Evolutionary conservation across 306 rosid species (phyloP), one percentile per base, ranked within the genome.

Genomic region (Adenanthera pavonina): DNA sequence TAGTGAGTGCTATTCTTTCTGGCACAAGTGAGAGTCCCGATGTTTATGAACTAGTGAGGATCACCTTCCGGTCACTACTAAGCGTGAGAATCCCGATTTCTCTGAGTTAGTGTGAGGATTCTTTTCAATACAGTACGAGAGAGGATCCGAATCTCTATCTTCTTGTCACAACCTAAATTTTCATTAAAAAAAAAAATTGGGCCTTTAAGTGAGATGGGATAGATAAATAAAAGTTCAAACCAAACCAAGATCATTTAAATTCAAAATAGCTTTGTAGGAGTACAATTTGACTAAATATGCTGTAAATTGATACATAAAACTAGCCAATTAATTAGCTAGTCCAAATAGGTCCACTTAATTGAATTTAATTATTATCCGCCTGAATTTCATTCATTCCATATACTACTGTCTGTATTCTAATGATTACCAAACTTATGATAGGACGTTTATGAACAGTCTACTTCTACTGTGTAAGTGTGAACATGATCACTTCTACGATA

Each of bases 391-490:
- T 41, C 33, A 41, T n/a, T 8, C 72, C 16, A n/a, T 67, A n/a
- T 67, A 6, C 30, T 25, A 25, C 30, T 25, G 1, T 25, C 30
- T 67, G 49, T 17, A 34, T 14, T 67, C 53, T 44, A 19, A 35
- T 68, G 33, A 8, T 13, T 19, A 69, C 74, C 74, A 44, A 69
- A 69, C 53, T 8, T 2, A 19, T 9, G 53, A 43, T 6, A 12
- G 36, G 53, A 25, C 74, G 46, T 69, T 46, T 69, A 44, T 20
- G 74, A 46, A 19, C 13, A 69, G 73, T 41, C 73, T 10, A 69
- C 0, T 7, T 59, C 65, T 9, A 59, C 10, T 9, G 30, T 54
- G 61, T 5, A 57, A 70, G 52, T 70, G 59, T 46, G 43, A 46
- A 70, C 75, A 47, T 6, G 43, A 25, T 47, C 4, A 12, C 30